Evolutionary conservation across 345 rosid genomes (phyloP), one percentile per base, ranked within the genome.

Genomic region (Isatis tinctoria): DNA sequence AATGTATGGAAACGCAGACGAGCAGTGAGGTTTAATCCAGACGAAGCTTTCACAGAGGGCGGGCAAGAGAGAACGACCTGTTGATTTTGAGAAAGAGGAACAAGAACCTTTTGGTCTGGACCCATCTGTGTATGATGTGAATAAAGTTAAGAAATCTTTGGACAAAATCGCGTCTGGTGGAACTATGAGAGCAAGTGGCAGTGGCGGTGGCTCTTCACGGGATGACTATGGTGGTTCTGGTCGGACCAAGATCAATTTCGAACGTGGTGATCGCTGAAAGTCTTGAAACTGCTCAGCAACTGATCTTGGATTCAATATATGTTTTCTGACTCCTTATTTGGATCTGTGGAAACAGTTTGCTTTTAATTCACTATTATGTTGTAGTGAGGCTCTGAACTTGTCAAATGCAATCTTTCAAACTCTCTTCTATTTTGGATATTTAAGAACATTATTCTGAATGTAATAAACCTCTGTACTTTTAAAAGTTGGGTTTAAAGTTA

Each of bases 71-170:
- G 97, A 88, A 43, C 80, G 92, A 69, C 99, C 96, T 0, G 87
- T 95, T 27, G 97, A 91, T 81, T 91, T 94, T 75, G 97, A 87
- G 68, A 86, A 88, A 83, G 97, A 88, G 66, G 96, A 91, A 75
- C 85, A 89, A 12, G 98, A 92, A 90, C 99, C 98, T 20, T 94
- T 88, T 10, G 98, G 97, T 62, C 78, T 91, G 60, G 98, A 88
- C 75, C 85, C 82, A 83, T 92, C 84, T 81, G 88, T 88, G 84
- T 81, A 85, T 10, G 97, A 88, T 73, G 88, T 94, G 57, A 92
- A 84, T 81, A 83, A 83, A 77, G 93, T 92, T 32, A 93, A 93
- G 88, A 93, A 91, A 61, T 86, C 97, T 20, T 81, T 86, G 76
- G 94, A 88, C 32, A 91, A 88, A 73, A 85, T 92, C 2, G 96